Evolutionary conservation across 768 basidiomycete species (phyloP), one percentile per base, ranked within the genome.

Genomic region (Xerocomus potaroensis): DNA sequence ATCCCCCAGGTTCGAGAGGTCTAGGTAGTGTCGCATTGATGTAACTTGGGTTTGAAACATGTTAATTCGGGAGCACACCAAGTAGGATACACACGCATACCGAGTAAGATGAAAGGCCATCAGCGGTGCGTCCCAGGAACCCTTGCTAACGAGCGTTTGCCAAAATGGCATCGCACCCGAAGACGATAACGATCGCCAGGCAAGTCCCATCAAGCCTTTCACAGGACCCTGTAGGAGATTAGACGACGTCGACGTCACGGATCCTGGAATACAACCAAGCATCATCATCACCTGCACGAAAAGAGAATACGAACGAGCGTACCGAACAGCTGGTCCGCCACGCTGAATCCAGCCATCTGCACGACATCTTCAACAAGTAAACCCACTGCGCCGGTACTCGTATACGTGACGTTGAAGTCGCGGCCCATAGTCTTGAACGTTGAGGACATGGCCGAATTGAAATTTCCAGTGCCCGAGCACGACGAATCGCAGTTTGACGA

Each of bases 151-250:
- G 11, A 90, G 66, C 0, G 75, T 63, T 54, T 83, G 71, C 86
- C 87, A 89, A 61, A 88, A 84, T 3, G 87, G 87, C 11, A 64
- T 68, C 1, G 79, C 68, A 3, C 59, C 57, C 5, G 84, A 83
- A n/a, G 70, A 69, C 0, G 87, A 73, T 41, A 90, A 75, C 8
- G 74, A 55, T 19, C 67, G 47, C 63, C 86, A 90, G 0, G 79
- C 88, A 40, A 90, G 76, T 9, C 88, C 88, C 68, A 90, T 70
- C 58, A 91, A 77, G 3, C 88, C 88, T 1, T 80, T 78, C 4
- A 80, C 73, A 3, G 72, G 59, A 3, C 76, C 80, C 43, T 71
- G 65, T 19, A 87, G 63, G 41, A 63, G 64, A 27, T 48, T 9
- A 81, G 70, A 11, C 61, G 67, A 14, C 1, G 59, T 61, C 8